Percentiles rank a stretch among this genome's conserved stretches.
These are phyloP conservation scores for Syzygium aromaticum DNA, from an alignment of 345 rosid species.

Conservation along the genomic window DNA sequence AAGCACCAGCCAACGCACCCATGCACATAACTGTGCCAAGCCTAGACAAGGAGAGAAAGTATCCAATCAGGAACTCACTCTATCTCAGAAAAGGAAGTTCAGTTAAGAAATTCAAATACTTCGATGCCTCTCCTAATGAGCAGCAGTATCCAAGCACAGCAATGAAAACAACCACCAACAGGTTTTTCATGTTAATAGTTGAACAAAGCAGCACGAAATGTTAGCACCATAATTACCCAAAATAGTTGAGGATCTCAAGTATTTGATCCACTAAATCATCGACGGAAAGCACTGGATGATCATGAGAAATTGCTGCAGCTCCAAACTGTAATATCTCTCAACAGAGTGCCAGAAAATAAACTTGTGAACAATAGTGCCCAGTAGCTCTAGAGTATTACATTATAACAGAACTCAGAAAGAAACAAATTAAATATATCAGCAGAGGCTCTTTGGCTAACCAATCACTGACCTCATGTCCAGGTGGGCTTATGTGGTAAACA, in stretches of 20 bases:
- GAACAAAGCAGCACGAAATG: not conserved
- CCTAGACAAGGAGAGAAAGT: slow-evolving; percentile 20
- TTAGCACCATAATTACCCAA: slow-evolving; percentile 36
- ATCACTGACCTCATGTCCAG: slow-evolving; percentile 84
- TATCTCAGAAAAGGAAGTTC: not conserved
- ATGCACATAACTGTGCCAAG: slow-evolving; percentile 87
- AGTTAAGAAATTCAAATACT: not conserved
- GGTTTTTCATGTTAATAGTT: not conserved
- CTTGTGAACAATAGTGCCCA: slow-evolving; percentile 22
- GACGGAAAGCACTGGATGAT: slow-evolving; percentile 42
- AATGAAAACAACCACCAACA: not conserved
- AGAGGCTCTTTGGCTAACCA: slow-evolving; percentile 13
- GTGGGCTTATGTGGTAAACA: slow-evolving; percentile 90
- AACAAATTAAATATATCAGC: not conserved
- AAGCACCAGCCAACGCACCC: slow-evolving; percentile 94
- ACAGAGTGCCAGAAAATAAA: slow-evolving; percentile 21
- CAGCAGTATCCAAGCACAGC: not conserved
- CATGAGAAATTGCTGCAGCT: slow-evolving; percentile 53
- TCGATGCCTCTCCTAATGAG: not conserved
- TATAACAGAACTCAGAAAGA: slow-evolving; percentile 1
- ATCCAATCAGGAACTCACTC: slow-evolving; percentile 8
- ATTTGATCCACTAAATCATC: slow-evolving; percentile 82
- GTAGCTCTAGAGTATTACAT: not conserved
- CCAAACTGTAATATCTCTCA: slow-evolving; percentile 88
- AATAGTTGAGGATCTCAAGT: slow-evolving; percentile 74